Percentiles rank a stretch among this genome's conserved stretches.
phyloP scores from a whole-genome alignment of 2,329 filamentous ascomycete genomes.

The Lomentospora prolificans region DNA sequence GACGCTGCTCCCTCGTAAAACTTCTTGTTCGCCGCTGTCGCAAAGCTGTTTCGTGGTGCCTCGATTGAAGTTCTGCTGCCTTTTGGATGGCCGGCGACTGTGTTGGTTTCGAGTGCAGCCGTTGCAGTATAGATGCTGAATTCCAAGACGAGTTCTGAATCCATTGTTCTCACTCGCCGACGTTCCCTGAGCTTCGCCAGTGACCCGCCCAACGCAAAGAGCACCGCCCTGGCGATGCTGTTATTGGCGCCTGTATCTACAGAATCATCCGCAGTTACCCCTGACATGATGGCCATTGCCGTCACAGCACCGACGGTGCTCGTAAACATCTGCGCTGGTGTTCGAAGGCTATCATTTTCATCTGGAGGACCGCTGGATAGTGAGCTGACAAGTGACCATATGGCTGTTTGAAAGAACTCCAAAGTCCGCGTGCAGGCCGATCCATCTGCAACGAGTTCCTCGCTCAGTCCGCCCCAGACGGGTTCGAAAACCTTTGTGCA shows the following conservation, averaged over 20 bases:
- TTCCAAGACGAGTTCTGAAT: neutral
- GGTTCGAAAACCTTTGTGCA: slow-evolving; percentile 9
- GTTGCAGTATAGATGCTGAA: neutral
- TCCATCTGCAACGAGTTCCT: slow-evolving; percentile 4
- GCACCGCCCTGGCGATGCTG: neutral
- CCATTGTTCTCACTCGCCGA: neutral
- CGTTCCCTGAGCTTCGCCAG: neutral
- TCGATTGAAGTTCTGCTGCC: neutral
- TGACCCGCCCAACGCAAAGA: slow-evolving; percentile 4
- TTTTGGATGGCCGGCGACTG: neutral
- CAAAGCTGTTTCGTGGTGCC: slow-evolving; percentile 6
- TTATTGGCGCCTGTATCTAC: neutral
- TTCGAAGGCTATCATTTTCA: neutral
- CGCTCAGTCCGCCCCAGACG: slow-evolving; percentile 10
- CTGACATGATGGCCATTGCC: slow-evolving; percentile 4
- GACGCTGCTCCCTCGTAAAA: slow-evolving; percentile 23
- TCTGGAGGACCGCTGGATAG: neutral
- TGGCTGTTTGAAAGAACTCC: slow-evolving; percentile 10
- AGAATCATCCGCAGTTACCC: neutral
- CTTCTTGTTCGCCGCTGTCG: neutral
- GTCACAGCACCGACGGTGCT: slow-evolving; percentile 1
- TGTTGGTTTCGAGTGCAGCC: neutral
- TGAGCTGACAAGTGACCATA: slow-evolving; percentile 5
- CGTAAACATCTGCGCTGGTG: slow-evolving; percentile 3
- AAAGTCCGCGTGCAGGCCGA: slow-evolving; percentile 7